Evolutionary conservation across 1,284 basidiomycete species (phyloP), one percentile per base, ranked within the genome.

Genomic region (Puccinia triticina): DNA sequence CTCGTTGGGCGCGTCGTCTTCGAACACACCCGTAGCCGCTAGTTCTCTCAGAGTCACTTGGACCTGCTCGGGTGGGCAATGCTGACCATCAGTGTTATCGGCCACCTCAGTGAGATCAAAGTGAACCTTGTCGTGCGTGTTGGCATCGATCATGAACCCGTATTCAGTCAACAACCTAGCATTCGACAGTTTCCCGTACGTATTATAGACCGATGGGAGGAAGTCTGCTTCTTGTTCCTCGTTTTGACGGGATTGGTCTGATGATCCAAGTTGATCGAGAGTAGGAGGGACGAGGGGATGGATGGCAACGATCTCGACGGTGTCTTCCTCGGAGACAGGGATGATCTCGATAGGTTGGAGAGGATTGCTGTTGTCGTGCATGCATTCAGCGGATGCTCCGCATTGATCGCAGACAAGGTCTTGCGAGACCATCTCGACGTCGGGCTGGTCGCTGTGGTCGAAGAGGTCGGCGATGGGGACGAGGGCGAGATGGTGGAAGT

Each of bases 181-280:
- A 76, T 82, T 82, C 18, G 69, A n/a, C 29, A 82, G 73, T 11
- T 76, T 67, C 32, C 80, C 80, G 75, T 82, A 82, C 16, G 72
- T 74, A 57, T 82, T 82, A 57, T 57, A 82, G 1, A 82, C 64
- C 50, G 69, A 53, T 34, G n/a, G 40, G 7, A 71, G 8, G 10
- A 21, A 21, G 11, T 50, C 48, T n/a, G 72, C 69, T 53, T 66
- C 40, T 11, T 69, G 48, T 29, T 55, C 34, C 12, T 37, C 37
- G 1, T 29, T 32, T 23, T 37, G n/a, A 26, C 18, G 21, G 23
- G 29, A 7, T 61, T 21, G 32, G 18, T 29, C 14, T 40, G 66
- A 67, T 40, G 53, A 57, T 18, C 29, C 29, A 23, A 29, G 26
- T 57, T 16, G 71, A 55, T 55, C 1, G 3, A 21, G 23, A 21